Percentiles rank a stretch among this genome's conserved stretches.
Conservation (phyloP, 768 basidiomycete genomes). For the Exsudoporus frostii region DNA sequence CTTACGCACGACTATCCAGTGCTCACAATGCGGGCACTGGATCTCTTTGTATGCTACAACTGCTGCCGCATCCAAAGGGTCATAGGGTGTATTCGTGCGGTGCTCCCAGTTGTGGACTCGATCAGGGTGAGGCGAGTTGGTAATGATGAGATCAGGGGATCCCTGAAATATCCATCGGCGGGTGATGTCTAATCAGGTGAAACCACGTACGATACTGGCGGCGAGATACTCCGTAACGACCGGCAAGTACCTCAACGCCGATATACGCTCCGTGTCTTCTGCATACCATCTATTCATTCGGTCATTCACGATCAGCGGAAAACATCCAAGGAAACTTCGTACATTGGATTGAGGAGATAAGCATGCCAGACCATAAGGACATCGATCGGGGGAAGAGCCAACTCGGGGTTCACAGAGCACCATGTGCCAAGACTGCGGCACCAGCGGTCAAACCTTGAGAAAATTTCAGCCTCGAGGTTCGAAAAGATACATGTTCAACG, state of each 20-base stretch:
- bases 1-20: constrained; percentile 21
- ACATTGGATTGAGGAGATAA: constrained; percentile 39
- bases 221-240: constrained; percentile 7
- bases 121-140: constrained; percentile 2
- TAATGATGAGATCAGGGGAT: constrained; percentile 6
- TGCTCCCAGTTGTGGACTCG: constrained; percentile 8
- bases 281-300: constrained; percentile 22
- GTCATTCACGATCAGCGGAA: neutral
- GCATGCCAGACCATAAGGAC: constrained; percentile 42
- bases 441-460: constrained; percentile 36
- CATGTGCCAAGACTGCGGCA: constrained; percentile 9
- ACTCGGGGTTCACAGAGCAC: neutral
- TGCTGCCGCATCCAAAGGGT: constrained; percentile 23
- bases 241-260: neutral
- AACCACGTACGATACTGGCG: constrained; percentile 8
- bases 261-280: constrained; percentile 13
- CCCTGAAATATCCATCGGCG: constrained; percentile 1
- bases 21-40: constrained; percentile 31
- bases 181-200: neutral
- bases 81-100: constrained; percentile 1
- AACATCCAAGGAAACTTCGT: neutral
- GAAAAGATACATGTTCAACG: neutral
- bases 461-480: neutral
- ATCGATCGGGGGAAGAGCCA: constrained; percentile 34
- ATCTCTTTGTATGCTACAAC: constrained; percentile 20